These are phyloP conservation scores for Colletotrichum godetiae DNA, from an alignment of 2,329 filamentous ascomycete species.

Conservation along the genomic window DNA sequence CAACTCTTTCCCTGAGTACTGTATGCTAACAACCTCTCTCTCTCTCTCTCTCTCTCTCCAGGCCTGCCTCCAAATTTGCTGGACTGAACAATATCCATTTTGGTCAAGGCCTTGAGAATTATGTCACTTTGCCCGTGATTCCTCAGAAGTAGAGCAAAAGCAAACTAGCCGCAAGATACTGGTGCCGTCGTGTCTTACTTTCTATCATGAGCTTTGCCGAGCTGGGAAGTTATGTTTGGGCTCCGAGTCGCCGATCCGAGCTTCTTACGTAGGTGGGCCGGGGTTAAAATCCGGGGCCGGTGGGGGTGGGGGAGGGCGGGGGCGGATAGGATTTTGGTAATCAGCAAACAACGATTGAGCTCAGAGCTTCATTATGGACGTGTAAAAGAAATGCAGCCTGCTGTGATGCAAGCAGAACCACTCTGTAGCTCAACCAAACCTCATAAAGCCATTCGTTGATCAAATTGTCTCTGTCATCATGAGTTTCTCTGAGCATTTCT, in stretches of 20 bases:
- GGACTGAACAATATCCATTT: conserved; percentile 67
- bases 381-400: conserved; percentile 5
- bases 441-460: neutral
- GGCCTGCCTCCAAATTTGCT: conserved; percentile 49
- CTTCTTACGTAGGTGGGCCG: neutral
- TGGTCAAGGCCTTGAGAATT: conserved; percentile 59
- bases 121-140: conserved; percentile 63
- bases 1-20: conserved; percentile 37
- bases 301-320: conserved; percentile 15
- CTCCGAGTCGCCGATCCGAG: conserved; percentile 3
- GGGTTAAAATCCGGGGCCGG: conserved; percentile 13
- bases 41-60: conserved; percentile 60
- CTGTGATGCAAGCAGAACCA: neutral
- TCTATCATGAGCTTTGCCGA: conserved; percentile 1
- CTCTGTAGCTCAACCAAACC: neutral
- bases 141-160: conserved; percentile 41
- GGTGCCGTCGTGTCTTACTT: no score
- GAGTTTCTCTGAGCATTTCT: conserved; percentile 59
- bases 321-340: neutral
- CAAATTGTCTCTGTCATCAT: neutral
- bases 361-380: neutral
- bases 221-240: neutral
- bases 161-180: no score
- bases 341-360: neutral
- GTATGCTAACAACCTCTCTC: conserved; percentile 57